Percentiles rank a stretch among this genome's conserved stretches.
Conservation (phyloP, 2,329 filamentous ascomycete species). For the Orbilia brochopaga region DNA sequence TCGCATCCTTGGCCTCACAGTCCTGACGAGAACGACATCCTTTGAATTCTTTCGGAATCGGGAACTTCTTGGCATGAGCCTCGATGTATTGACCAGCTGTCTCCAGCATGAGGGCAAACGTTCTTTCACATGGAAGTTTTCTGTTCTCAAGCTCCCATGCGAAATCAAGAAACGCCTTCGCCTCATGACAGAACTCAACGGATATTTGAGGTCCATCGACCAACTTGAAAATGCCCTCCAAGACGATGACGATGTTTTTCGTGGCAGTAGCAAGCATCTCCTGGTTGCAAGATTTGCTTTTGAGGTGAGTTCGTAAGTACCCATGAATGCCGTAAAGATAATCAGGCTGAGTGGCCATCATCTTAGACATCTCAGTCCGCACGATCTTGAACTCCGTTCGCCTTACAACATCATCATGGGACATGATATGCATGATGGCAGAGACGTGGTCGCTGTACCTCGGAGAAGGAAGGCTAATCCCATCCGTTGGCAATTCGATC, state of each 20-base stretch:
- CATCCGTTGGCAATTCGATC: conserved; percentile 22
- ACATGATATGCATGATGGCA: conserved; percentile 23
- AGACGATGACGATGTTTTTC: conserved; percentile 14
- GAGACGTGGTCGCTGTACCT: conserved; percentile 33
- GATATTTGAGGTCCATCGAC: conserved; percentile 18
- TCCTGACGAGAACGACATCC: conserved; percentile 12
- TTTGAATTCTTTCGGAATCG: not conserved
- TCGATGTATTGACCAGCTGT: not conserved
- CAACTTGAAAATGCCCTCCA: conserved; percentile 33
- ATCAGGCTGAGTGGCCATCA: conserved; percentile 17
- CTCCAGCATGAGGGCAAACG: conserved; percentile 1
- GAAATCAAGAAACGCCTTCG: conserved; percentile 16
- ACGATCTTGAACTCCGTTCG: conserved; percentile 12
- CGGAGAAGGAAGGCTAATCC: conserved; percentile 23
- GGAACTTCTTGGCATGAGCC: conserved; percentile 10
- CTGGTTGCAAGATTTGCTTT: not conserved
- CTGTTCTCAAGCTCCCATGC: conserved; percentile 16
- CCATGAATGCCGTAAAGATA: conserved; percentile 31
- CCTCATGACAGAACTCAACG: conserved; percentile 27
- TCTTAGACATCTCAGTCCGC: conserved; percentile 19
- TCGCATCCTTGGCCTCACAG: not conserved
- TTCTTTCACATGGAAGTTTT: conserved; percentile 4
- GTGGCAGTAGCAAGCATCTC: conserved; percentile 16
- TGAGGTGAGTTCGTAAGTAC: conserved; percentile 10
- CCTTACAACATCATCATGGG: conserved; percentile 24